Percentiles rank a stretch among this genome's conserved stretches.
Conservation (phyloP, 371 early-diverging fungal species). For the Lichtheimia ramosa region DNA sequence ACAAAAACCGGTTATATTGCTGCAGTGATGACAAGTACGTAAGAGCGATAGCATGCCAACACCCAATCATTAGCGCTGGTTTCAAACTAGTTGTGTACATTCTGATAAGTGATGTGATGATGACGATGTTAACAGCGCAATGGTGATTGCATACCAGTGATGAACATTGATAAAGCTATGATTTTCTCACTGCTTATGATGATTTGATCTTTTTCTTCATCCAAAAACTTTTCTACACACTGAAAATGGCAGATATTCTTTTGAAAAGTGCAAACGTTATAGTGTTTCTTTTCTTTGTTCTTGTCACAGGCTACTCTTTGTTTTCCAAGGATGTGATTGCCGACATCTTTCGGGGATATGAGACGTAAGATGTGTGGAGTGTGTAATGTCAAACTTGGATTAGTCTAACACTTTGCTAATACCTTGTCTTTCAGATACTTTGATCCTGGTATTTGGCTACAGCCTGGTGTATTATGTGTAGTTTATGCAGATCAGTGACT, state of each 20-base stretch:
- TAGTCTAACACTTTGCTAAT: constrained; percentile 1
- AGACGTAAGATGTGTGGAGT: constrained; percentile 9
- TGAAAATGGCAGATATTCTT: constrained; percentile 20
- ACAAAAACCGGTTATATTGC: no score
- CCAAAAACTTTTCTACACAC: background rate
- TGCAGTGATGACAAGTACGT: no score
- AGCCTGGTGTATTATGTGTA: background rate
- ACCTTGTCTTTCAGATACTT: constrained; percentile 2
- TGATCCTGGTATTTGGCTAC: constrained; percentile 3
- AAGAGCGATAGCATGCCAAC: no score
- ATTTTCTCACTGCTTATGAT: no score
- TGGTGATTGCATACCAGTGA: no score
- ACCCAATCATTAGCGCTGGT: no score
- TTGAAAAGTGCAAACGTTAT: constrained; percentile 64
- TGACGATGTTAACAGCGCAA: no score
- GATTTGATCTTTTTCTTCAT: background rate
- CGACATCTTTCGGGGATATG: constrained; percentile 8
- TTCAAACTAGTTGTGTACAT: no score
- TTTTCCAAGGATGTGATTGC: constrained; percentile 33
- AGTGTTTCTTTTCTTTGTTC: constrained; percentile 65
- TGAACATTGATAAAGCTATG: background rate
- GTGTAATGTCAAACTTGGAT: no score
- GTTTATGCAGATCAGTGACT: background rate
- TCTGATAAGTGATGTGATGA: no score
- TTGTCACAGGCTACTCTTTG: constrained; percentile 56